Evolutionary conservation across 176 grass and related monocot genomes (phyloP).

Genomic region (Musa beccarii): DNA sequence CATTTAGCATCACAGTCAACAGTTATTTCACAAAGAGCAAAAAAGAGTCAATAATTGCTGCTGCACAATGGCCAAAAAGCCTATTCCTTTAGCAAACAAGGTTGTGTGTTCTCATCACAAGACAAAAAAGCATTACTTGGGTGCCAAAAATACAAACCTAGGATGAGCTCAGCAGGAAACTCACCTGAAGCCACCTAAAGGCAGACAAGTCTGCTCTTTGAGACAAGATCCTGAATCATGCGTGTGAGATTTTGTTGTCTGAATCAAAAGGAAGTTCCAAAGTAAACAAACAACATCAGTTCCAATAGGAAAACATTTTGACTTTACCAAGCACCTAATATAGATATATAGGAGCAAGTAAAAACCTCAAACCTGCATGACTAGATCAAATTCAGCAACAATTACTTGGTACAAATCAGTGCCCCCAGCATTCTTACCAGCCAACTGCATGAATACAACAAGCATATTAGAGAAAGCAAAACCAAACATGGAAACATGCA

Average conservation of each 20-base stretch:
- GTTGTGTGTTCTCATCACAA: no score
- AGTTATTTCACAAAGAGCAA: no score
- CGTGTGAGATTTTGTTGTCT: slow-evolving; percentile 79
- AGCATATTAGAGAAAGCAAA: not conserved
- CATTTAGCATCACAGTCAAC: no score
- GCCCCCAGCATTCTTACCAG: slow-evolving; percentile 44
- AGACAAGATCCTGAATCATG: slow-evolving; percentile 87
- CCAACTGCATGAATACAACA: slow-evolving; percentile 24
- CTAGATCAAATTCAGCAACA: slow-evolving; percentile 90
- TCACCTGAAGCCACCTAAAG: slow-evolving; percentile 93
- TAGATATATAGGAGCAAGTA: slow-evolving; percentile 7
- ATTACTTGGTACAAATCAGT: slow-evolving; percentile 42
- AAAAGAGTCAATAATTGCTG: no score
- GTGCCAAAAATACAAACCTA: not conserved
- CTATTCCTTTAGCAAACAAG: no score
- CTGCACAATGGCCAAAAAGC: no score
- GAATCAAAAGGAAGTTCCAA: slow-evolving; percentile 14
- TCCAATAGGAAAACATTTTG: slow-evolving; percentile 10
- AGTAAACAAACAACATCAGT: slow-evolving; percentile 18
- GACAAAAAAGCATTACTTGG: no score
- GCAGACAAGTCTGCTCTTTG: slow-evolving; percentile 64
- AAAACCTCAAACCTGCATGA: slow-evolving; percentile 85
- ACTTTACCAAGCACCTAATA: slow-evolving; percentile 3
- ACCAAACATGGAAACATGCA: not conserved
- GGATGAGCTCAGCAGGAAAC: not conserved